Percentiles rank a stretch among this genome's conserved stretches.
phyloP scores from a whole-genome alignment of 352 stramenopile genomes.

The Pythium plurisporium region DNA sequence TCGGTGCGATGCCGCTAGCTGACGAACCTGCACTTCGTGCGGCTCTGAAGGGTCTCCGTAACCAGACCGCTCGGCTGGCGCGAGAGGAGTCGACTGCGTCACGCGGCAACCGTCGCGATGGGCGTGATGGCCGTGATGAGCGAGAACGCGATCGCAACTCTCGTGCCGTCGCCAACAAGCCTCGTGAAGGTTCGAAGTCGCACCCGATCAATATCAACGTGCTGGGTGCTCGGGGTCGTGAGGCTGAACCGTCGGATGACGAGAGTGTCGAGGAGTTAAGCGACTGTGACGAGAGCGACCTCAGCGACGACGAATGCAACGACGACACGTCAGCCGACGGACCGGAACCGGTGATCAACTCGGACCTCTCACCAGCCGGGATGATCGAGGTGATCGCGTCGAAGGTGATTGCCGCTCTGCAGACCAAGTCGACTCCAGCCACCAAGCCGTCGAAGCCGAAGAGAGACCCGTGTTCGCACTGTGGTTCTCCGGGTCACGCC shows the following conservation, averaged over 20 bases:
- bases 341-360: too few relatives aligned
- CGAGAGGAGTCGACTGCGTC: too few relatives aligned
- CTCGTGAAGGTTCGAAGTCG: too few relatives aligned
- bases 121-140: too few relatives aligned
- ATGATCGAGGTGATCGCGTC: too few relatives aligned
- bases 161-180: not conserved
- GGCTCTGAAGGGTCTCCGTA: not conserved
- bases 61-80: too few relatives aligned
- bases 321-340: too few relatives aligned
- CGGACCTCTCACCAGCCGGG: too few relatives aligned
- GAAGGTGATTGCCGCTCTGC: not conserved
- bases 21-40: not conserved
- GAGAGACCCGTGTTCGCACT: slow-evolving; percentile 5
- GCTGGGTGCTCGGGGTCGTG: too few relatives aligned
- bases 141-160: not conserved
- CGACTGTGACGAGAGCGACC: too few relatives aligned
- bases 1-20: not conserved
- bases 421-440: not conserved
- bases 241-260: not conserved
- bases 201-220: not conserved
- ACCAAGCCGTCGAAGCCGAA: not conserved
- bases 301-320: too few relatives aligned
- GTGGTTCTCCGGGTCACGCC: not conserved
- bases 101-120: too few relatives aligned
- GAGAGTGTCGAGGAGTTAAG: not conserved